phyloP scores from a whole-genome alignment of 176 grass and related monocot genomes.

The Lolium rigidum region DNA sequence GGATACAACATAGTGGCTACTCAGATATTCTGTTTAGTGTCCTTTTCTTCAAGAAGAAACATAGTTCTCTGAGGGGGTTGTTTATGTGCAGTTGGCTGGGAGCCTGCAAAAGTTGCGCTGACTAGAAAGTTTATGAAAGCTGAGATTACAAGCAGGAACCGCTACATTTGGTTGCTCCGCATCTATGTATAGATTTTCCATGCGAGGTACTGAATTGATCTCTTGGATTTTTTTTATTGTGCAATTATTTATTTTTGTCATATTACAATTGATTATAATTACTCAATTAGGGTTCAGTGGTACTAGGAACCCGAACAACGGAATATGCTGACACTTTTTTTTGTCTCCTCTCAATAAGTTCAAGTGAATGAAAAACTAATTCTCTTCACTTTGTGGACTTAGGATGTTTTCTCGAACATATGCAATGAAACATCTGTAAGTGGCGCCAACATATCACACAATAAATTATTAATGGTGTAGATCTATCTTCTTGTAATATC shows the following conservation, averaged over 20 bases:
- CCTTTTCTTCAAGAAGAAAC: background rate
- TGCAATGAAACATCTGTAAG: background rate
- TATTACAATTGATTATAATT: background rate
- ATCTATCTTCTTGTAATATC: background rate
- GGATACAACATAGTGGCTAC: background rate
- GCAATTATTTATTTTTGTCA: background rate
- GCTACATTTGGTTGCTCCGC: background rate
- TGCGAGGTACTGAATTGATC: background rate
- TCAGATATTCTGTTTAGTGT: slow-evolving; percentile 4
- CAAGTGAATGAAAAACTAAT: background rate
- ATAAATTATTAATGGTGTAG: background rate
- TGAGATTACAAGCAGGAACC: background rate
- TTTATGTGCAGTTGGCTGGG: slow-evolving; percentile 6
- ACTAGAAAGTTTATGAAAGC: slow-evolving; percentile 3
- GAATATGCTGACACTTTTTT: background rate
- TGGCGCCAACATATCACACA: background rate
- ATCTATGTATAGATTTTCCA: background rate
- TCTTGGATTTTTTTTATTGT: background rate
- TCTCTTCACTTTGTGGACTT: background rate
- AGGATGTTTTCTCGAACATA: background rate
- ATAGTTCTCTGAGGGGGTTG: background rate
- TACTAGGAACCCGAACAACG: background rate
- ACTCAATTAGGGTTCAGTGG: background rate
- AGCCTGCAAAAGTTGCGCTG: slow-evolving; percentile 5
- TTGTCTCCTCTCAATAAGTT: background rate